Evolutionary conservation across 306 rosid species (phyloP), one percentile per base, ranked within the genome.

Genomic region (Begonia peltatifolia): DNA sequence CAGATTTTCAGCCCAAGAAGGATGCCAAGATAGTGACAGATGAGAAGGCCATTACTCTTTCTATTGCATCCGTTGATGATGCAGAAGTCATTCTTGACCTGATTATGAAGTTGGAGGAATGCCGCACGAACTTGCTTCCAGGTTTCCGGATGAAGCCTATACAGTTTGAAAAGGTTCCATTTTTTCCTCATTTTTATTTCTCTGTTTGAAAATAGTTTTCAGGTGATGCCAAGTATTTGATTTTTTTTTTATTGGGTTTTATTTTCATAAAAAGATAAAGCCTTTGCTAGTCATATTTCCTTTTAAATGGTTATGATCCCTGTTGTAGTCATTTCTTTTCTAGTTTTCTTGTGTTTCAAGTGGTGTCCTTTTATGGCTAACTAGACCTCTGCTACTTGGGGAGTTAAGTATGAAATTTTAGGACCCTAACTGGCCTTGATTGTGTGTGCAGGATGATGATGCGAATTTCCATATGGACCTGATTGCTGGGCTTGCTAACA

Each of bases 401-500:
- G 38, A 30, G 23, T 5, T 30, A 5, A 30, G 38, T 7, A 30
- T 30, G 38, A 30, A 6, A 30, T 30, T 30, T 30, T 30, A 30
- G 2, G 38, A 30, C 38, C 8, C 38, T 30, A 30, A 30, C 9
- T 30, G 38, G 38, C 38, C 6, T 30, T 30, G 38, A 30, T 30
- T 30, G 38, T 30, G 9, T 30, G 42, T 77, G 75, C 85, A 90
- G 95, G 99, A 90, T 66, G 99, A 90, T 70, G 94, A 90, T 70
- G 74, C 99, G 61, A 90, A 86, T 75, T 90, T 62, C 73, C 99
- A 90, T 35, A 86, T 90, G 95, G 99, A 90, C 58, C 11, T 83
- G 67, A 90, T 90, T 38, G 94, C 99, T 46, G 94, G 92, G 64
- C 94, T 90, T 49, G 99, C 99, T 52, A 90, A 90, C 78, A 90